A percentile compares a stretch with the other conserved stretches of the same genome.
Conservation (phyloP, 129 eudicot species). For the Dittrichia graveolens region DNA sequence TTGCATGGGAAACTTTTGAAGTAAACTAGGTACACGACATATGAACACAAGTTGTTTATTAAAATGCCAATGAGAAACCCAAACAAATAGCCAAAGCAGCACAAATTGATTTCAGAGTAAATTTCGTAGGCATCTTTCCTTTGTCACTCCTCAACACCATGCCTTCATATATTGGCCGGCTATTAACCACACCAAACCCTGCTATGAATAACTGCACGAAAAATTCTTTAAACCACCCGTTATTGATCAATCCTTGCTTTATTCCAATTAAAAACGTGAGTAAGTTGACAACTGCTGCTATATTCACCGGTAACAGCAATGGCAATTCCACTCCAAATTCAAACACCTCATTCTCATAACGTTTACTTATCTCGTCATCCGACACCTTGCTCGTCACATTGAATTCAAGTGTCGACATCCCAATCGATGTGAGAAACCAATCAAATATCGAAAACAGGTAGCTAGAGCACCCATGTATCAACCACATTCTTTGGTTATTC, state of each 20-base stretch:
- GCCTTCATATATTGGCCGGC: conserved; percentile 59
- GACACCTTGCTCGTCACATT: conserved; percentile 45
- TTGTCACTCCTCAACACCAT: conserved; percentile 59
- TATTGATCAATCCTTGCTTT: background rate
- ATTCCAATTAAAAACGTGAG: conserved; percentile 34
- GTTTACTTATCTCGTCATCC: conserved; percentile 43
- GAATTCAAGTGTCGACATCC: conserved; percentile 40
- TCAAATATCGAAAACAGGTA: conserved; percentile 37
- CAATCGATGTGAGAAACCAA: conserved; percentile 34
- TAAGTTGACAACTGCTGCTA: conserved; percentile 40
- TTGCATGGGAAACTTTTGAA: background rate
- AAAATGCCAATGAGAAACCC: conserved; percentile 21
- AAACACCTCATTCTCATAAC: conserved; percentile 53
- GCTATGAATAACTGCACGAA: conserved; percentile 46
- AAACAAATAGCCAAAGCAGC: conserved; percentile 26
- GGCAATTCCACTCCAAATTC: conserved; percentile 55
- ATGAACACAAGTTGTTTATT: background rate
- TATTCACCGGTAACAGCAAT: conserved; percentile 37
- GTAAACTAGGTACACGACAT: background rate
- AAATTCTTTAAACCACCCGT: conserved; percentile 13
- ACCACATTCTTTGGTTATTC: conserved; percentile 58
- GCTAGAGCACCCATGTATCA: conserved; percentile 41
- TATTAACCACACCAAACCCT: conserved; percentile 54
- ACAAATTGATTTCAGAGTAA: conserved; percentile 35
- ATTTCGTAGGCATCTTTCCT: conserved; percentile 58